phyloP scores from a whole-genome alignment of 2,329 filamentous ascomycete species.

The Aspergillus bombycis region DNA sequence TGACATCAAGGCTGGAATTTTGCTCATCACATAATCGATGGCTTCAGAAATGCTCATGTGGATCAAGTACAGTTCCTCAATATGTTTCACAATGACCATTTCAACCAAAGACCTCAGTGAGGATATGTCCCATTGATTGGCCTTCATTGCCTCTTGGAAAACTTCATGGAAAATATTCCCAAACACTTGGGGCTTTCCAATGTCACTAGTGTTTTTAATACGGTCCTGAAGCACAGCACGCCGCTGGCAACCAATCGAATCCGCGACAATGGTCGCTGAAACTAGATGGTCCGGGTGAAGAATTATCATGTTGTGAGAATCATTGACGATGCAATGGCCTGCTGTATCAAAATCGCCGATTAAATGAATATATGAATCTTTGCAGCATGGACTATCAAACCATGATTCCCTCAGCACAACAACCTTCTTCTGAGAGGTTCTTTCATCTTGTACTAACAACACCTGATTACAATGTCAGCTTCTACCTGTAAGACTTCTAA shows the following conservation, averaged over 20 bases:
- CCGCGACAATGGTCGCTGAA: constrained; percentile 92
- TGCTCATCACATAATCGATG: constrained; percentile 77
- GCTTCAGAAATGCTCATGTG: constrained; percentile 74
- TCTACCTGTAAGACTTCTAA: neutral
- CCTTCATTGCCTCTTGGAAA: constrained; percentile 85
- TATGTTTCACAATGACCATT: constrained; percentile 70
- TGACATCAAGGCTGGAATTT: constrained; percentile 76
- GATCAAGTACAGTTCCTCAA: constrained; percentile 89
- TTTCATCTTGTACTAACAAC: constrained; percentile 79
- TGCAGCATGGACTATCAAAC: constrained; percentile 76
- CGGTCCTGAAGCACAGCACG: constrained; percentile 92
- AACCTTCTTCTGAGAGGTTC: constrained; percentile 64
- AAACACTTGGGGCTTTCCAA: constrained; percentile 81
- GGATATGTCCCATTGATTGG: constrained; percentile 75
- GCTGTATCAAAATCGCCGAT: constrained; percentile 73
- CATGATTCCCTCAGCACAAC: constrained; percentile 84
- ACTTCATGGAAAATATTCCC: constrained; percentile 93
- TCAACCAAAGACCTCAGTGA: constrained; percentile 72
- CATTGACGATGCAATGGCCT: constrained; percentile 80
- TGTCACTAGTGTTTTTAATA: constrained; percentile 84
- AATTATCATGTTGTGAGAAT: constrained; percentile 82
- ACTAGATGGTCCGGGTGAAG: constrained; percentile 94
- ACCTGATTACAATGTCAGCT: constrained; percentile 57
- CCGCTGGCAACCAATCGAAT: constrained; percentile 89
- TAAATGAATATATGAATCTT: constrained; percentile 80